Evolutionary conservation across 2,329 filamentous ascomycete species (phyloP).

Genomic region (Orbilia brochopaga): DNA sequence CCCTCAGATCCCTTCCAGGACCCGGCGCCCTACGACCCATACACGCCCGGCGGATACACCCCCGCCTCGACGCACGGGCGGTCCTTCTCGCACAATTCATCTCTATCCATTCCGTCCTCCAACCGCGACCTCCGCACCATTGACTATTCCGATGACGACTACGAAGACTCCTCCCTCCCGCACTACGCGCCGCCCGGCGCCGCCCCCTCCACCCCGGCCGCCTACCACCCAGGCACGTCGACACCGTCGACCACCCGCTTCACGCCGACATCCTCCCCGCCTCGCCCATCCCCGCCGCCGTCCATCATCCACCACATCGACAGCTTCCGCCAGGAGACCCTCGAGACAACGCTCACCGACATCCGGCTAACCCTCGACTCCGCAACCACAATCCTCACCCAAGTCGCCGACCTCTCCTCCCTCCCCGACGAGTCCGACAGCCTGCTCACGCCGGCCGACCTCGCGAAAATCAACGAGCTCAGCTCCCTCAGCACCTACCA

Average conservation of each 20-base stretch:
- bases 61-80: conserved; percentile 14
- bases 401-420: conserved; percentile 39
- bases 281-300: conserved; percentile 28
- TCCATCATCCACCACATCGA: conserved; percentile 50
- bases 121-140: conserved; percentile 5
- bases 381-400: conserved; percentile 44
- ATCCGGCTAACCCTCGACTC: conserved; percentile 35
- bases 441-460: conserved; percentile 27
- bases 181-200: conserved; percentile 30
- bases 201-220: conserved; percentile 31
- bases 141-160: conserved; percentile 40
- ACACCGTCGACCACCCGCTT: conserved; percentile 3
- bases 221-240: conserved; percentile 26
- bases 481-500: conserved; percentile 21
- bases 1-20: conserved; percentile 44
- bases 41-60: conserved; percentile 11
- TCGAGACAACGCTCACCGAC: conserved; percentile 46
- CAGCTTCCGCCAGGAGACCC: conserved; percentile 48
- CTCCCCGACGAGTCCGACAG: conserved; percentile 34
- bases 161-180: conserved; percentile 31
- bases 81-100: conserved; percentile 28
- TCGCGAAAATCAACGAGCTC: conserved; percentile 48
- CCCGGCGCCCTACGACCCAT: conserved; percentile 20
- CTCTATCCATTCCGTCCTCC: conserved; percentile 17
- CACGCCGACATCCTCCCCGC: conserved; percentile 43